Evolutionary conservation across 192 early-diverging fungal genomes (phyloP).

Genomic region (Podila epicladia): DNA sequence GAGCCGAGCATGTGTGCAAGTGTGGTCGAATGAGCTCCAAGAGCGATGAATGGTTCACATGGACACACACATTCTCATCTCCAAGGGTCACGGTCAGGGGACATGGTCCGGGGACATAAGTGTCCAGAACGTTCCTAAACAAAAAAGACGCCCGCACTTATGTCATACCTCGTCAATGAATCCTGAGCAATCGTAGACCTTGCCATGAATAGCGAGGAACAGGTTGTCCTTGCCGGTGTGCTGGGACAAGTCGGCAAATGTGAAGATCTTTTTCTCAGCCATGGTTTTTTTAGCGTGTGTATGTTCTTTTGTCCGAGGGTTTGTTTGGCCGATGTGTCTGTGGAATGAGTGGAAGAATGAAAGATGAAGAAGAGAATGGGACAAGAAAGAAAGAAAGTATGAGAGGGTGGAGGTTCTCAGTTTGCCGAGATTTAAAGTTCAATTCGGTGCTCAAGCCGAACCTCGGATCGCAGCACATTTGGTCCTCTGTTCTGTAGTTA

Average conservation of each 20-base stretch:
- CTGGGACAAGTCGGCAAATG: conserved; percentile 70
- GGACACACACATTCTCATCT: too few relatives aligned
- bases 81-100: too few relatives aligned
- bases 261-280: conserved; percentile 61
- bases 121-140: background rate
- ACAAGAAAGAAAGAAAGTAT: conserved; percentile 2
- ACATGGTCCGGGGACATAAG: too few relatives aligned
- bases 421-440: background rate
- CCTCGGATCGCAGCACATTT: too few relatives aligned
- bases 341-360: background rate
- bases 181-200: conserved; percentile 79
- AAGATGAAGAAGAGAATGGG: background rate
- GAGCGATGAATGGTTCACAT: too few relatives aligned
- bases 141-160: background rate
- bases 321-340: background rate
- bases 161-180: conserved; percentile 79
- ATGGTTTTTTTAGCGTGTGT: conserved; percentile 17
- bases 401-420: background rate
- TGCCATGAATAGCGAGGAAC: conserved; percentile 81
- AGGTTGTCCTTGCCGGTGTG: conserved; percentile 81
- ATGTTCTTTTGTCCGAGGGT: too few relatives aligned
- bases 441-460: too few relatives aligned
- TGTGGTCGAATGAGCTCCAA: background rate
- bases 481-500: too few relatives aligned
- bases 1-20: too few relatives aligned